Conservation (phyloP, 78 protist species). For the Monocercomonoides exilis region DNA sequence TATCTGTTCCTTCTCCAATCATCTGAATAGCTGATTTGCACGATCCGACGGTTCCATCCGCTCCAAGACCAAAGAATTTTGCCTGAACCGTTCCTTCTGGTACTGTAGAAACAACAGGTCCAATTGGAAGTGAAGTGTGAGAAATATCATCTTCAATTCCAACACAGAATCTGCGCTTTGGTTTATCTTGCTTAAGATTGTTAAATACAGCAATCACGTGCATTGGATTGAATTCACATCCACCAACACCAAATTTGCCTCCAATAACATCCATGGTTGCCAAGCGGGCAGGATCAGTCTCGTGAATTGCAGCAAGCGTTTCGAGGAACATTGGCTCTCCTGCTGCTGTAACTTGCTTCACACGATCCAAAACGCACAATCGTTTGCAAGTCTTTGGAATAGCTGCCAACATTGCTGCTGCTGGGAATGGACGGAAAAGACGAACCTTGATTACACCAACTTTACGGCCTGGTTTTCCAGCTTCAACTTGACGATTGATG, state of each 20-base stretch:
- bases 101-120: slow-evolving; percentile 13
- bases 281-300: not conserved
- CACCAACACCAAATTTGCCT: slow-evolving; percentile 53
- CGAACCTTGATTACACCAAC: slow-evolving; percentile 22
- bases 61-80: slow-evolving; percentile 54
- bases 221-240: slow-evolving; percentile 51
- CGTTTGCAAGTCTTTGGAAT: slow-evolving; percentile 39
- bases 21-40: slow-evolving; percentile 52
- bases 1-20: slow-evolving; percentile 44
- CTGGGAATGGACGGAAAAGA: slow-evolving; percentile 58
- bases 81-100: slow-evolving; percentile 39
- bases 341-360: slow-evolving; percentile 42
- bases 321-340: slow-evolving; percentile 61
- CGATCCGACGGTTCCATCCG: slow-evolving; percentile 71
- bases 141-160: slow-evolving; percentile 61
- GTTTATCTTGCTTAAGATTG: slow-evolving; percentile 22
- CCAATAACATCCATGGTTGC: slow-evolving; percentile 30
- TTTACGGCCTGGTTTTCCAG: not conserved
- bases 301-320: slow-evolving; percentile 12
- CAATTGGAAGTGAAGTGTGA: slow-evolving; percentile 29
- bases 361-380: slow-evolving; percentile 50
- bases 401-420: slow-evolving; percentile 28
- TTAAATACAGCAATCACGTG: slow-evolving; percentile 34
- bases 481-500: slow-evolving; percentile 4
- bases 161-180: slow-evolving; percentile 38